Conservation (phyloP, 768 basidiomycete species). For the Pholiota molesta region DNA sequence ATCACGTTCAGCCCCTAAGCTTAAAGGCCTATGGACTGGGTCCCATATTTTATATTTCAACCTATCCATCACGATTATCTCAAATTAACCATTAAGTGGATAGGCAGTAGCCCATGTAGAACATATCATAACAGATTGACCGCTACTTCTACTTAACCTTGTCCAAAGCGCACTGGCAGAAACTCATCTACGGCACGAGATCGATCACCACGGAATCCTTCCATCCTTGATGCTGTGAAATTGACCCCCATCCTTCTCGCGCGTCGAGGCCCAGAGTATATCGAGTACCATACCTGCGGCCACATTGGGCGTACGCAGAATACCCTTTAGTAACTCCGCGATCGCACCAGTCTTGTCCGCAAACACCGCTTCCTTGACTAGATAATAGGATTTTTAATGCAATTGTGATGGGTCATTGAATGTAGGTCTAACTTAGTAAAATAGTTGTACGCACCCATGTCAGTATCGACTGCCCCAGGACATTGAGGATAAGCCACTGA, state of each 20-base stretch:
- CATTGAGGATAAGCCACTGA: slow-evolving; percentile 9
- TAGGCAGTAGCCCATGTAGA: no score
- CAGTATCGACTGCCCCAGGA: slow-evolving; percentile 8
- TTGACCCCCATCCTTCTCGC: slow-evolving; percentile 12
- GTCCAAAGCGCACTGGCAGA: no score
- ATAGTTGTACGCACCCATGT: slow-evolving; percentile 4
- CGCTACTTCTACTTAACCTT: no score
- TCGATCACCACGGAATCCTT: slow-evolving; percentile 8
- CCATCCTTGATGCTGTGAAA: slow-evolving; percentile 10
- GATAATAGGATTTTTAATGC: no score
- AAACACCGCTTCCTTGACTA: not conserved
- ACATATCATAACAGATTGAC: no score
- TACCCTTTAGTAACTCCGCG: not conserved
- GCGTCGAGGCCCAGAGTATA: slow-evolving; percentile 5
- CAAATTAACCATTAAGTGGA: no score
- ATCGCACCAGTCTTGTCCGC: not conserved
- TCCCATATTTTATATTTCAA: no score
- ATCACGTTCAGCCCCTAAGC: no score
- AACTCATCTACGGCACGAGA: no score
- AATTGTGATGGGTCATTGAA: no score
- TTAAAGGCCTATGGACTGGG: no score
- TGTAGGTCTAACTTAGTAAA: not conserved
- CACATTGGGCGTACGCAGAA: not conserved
- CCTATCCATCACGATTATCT: no score
- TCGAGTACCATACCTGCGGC: slow-evolving; percentile 2